These are phyloP conservation scores for Mortierella sp. DNA, from an alignment of 371 early-diverging fungal genomes.

Conservation along the genomic window DNA sequence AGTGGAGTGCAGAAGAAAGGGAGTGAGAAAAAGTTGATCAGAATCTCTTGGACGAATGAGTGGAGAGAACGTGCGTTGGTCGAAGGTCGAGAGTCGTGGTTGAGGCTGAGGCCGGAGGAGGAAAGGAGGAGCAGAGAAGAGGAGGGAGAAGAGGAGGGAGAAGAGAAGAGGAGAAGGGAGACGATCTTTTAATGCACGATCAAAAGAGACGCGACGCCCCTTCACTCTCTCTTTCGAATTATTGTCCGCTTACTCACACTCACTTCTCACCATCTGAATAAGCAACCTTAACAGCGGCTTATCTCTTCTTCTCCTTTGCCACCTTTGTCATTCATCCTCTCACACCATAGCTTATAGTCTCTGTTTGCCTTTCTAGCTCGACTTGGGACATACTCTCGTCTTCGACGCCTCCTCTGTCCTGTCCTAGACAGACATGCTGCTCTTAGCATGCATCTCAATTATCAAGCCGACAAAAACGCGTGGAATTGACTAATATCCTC, in stretches of 20 bases:
- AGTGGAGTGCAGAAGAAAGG: background rate
- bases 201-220: slow-evolving; percentile 8
- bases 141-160: background rate
- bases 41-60: background rate
- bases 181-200: too few species aligned
- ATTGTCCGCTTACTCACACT: background rate
- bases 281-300: background rate
- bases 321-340: background rate
- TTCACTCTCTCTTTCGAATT: background rate
- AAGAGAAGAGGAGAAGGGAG: too few species aligned
- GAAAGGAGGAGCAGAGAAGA: background rate
- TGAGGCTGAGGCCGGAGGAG: background rate
- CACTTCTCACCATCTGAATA: background rate
- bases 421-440: too few species aligned
- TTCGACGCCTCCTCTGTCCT: background rate
- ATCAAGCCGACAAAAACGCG: background rate
- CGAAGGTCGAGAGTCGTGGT: background rate
- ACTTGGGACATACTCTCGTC: background rate
- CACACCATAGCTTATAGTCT: background rate
- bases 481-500: background rate
- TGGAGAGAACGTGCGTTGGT: background rate
- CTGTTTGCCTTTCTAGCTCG: background rate
- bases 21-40: background rate
- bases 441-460: too few species aligned
- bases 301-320: background rate